These are phyloP conservation scores for Cicer arietinum DNA, from an alignment of 306 rosid species.

Conservation along the genomic window DNA sequence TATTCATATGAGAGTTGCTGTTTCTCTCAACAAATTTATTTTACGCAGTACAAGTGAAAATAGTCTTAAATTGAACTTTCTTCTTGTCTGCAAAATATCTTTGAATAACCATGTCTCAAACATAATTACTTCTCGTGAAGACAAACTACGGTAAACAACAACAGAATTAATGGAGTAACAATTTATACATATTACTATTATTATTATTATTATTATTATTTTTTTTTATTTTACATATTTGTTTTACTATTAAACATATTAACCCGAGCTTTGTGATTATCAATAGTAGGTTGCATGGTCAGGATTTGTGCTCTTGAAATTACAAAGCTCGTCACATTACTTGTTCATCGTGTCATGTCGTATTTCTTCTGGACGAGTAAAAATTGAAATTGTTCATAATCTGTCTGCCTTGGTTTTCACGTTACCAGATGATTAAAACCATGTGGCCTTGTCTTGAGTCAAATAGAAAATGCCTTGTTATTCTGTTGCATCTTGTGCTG, in stretches of 20 bases:
- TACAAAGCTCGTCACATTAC: neutral
- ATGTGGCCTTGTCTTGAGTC: neutral
- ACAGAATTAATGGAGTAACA: too few relatives aligned
- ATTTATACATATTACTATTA: too few relatives aligned
- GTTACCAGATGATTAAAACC: neutral
- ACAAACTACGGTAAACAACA: too few relatives aligned
- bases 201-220: too few relatives aligned
- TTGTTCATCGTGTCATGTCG: too few relatives aligned
- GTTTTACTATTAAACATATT: neutral
- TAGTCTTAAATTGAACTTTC: neutral
- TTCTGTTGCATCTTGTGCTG: neutral
- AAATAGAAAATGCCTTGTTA: neutral
- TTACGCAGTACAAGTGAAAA: neutral
- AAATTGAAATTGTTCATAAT: neutral
- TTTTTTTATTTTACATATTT: neutral
- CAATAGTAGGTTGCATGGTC: neutral
- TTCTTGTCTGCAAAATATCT: neutral
- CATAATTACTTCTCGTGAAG: too few relatives aligned
- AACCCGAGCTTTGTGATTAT: neutral
- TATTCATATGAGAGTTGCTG: too few relatives aligned
- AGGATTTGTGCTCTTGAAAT: neutral
- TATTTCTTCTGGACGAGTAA: neutral
- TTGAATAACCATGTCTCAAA: too few relatives aligned
- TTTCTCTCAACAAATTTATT: neutral
- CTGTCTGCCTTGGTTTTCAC: neutral